Conservation (phyloP, 1,284 basidiomycete species). For the Paramarasmius palmivorus region DNA sequence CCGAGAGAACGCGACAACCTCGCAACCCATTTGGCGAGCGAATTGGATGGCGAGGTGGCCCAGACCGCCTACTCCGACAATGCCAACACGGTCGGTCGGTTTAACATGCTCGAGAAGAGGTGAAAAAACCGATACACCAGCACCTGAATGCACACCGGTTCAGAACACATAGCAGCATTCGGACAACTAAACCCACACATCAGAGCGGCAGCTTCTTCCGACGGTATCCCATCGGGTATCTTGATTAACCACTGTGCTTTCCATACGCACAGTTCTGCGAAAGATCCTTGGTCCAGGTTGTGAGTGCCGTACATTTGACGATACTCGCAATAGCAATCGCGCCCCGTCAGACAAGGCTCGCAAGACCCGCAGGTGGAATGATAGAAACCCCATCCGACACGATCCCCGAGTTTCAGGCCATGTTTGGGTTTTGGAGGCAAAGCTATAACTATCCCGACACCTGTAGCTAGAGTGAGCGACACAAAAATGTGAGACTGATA, state of each 20-base stretch:
- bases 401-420: slow-evolving; percentile 38
- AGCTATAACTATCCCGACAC: slow-evolving; percentile 45
- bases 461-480: not conserved
- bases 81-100: slow-evolving; percentile 53
- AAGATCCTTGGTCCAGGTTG: slow-evolving; percentile 52
- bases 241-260: slow-evolving; percentile 65
- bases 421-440: slow-evolving; percentile 40
- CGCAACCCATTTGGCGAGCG: slow-evolving; percentile 53
- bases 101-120: slow-evolving; percentile 50
- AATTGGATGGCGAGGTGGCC: slow-evolving; percentile 54
- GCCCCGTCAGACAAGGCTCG: slow-evolving; percentile 25
- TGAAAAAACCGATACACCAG: slow-evolving; percentile 59
- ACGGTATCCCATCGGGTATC: slow-evolving; percentile 56
- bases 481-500: not conserved
- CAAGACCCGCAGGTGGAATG: slow-evolving; percentile 12
- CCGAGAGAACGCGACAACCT: slow-evolving; percentile 64
- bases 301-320: slow-evolving; percentile 45
- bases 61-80: slow-evolving; percentile 61
- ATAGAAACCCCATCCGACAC: slow-evolving; percentile 14
- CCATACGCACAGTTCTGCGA: slow-evolving; percentile 59
- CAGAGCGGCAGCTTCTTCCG: slow-evolving; percentile 46
- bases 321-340: slow-evolving; percentile 41
- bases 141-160: not conserved
- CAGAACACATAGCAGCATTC: not conserved
- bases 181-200: slow-evolving; percentile 39